phyloP scores from a whole-genome alignment of 305 asterid genomes.

The Withania somnifera region DNA sequence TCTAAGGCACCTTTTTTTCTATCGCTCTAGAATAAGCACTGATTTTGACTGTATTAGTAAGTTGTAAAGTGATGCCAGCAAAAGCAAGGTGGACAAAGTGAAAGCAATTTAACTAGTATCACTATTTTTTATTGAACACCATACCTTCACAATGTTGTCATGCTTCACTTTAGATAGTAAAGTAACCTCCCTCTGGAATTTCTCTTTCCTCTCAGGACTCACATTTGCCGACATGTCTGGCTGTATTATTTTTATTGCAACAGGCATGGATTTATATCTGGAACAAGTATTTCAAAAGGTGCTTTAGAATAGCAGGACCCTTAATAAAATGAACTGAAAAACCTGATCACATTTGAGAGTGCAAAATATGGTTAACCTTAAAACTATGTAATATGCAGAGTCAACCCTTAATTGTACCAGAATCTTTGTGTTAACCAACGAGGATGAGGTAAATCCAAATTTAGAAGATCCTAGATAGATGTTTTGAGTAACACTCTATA shows the following conservation, averaged over 20 bases:
- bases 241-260: constrained; percentile 47
- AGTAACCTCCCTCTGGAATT: constrained; percentile 41
- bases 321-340: not conserved
- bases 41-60: not conserved
- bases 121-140: not conserved
- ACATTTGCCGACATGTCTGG: constrained; percentile 28
- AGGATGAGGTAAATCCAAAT: not conserved
- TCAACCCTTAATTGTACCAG: not conserved
- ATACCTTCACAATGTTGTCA: constrained; percentile 50
- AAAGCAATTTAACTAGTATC: not conserved
- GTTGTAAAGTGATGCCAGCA: not conserved
- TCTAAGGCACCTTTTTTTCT: too few species aligned
- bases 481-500: not conserved
- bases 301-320: not conserved
- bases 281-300: constrained; percentile 4
- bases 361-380: not conserved
- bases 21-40: too few species aligned
- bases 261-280: constrained; percentile 40
- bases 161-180: constrained; percentile 44
- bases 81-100: not conserved
- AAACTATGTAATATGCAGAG: not conserved
- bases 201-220: constrained; percentile 30
- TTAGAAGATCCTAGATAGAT: not conserved
- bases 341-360: not conserved
- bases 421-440: not conserved